Evolutionary conservation across 1,284 basidiomycete species (phyloP), one percentile per base, ranked within the genome.

Genomic region (Moesziomyces parantarcticus): DNA sequence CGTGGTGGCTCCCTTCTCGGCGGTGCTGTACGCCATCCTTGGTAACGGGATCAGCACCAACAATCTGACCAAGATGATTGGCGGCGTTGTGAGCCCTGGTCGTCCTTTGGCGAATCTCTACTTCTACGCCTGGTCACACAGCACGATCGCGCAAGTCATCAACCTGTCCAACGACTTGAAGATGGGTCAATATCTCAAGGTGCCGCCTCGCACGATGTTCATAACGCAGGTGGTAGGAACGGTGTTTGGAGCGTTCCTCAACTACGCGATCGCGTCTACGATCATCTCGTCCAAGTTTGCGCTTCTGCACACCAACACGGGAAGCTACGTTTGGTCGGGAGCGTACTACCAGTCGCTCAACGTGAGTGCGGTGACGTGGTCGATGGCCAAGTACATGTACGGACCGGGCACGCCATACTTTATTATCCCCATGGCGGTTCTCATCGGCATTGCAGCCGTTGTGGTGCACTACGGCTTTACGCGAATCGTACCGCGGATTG

Each of bases 171-270:
- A 59, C 47, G 61, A 72, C 36, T 71, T 78, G 26, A 78, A 78
- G 49, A 49, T 79, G 40, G 77, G 69, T 1, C 75, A 77, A 23
- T 79, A 66, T 26, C 32, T 79, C 44, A 84, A 84, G 58, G 73
- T 84, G 25, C 48, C 69, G 0, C 74, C 50, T 5, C 59, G 66
- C 3, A 39, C 51, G 42, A 71, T 75, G 57, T 75, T 77, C 46
- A 32, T 64, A 42, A 61, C 65, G 7, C 76, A 78, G 23, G 42
- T 69, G 13, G 52, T 62, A 14, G 64, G 56, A 11, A 65, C 63
- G n/a, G 44, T 77, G 11, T 54, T 75, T 16, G 76, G 75, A 10
- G 64, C 65, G 0, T 61, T 57, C 21, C 21, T 78, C 43, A 77
- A 77, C 58, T 78, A 77, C 36, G 48, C 58, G 18, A 52, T 78